Evolutionary conservation across 345 rosid species (phyloP), one percentile per base, ranked within the genome.

Genomic region (Trapa bicornis): DNA sequence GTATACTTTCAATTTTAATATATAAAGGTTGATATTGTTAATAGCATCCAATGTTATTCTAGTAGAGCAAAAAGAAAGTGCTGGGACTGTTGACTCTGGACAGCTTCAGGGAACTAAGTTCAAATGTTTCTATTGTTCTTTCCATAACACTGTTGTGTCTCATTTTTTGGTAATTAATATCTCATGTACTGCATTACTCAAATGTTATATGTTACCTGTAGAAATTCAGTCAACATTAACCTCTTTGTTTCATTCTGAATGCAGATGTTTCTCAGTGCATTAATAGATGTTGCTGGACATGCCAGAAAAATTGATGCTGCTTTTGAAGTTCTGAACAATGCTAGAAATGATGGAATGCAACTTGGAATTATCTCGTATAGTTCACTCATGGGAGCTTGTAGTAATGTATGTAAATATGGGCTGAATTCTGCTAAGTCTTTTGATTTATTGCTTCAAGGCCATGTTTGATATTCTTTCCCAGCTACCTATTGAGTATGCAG

Each of bases 311-410:
- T 93, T 73, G 92, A 89, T 67, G 82, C 84, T 71, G 96, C 97
- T 70, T 88, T 93, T 74, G 83, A 88, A 22, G 73, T 84, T 67
- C 71, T 88, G 56, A 80, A 76, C 70, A 92, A 83, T 75, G 94
- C 94, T 61, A 81, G 75, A 80, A 75, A 70, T 72, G 80, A 78
- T 68, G 92, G 92, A 73, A 76, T 76, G 66, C 84, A 57, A 68
- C 77, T 78, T 76, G 96, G 97, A 76, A 84, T 83, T 50, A 69
- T 93, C 77, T 73, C 92, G 74, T 93, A 90, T 74, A 90, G 98
- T 83, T 88, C 98, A 67, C 77, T 93, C 79, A 93, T 93, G 98
- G 98, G 98, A 79, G 97, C 98, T 78, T 90, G 97, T 82, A 77
- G 92, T 80, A 88, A 90, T 78, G 98, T 93, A 84, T 68, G 96